phyloP scores from a whole-genome alignment of 2,329 filamentous ascomycete species.

The Dryadomyces quercivorus region DNA sequence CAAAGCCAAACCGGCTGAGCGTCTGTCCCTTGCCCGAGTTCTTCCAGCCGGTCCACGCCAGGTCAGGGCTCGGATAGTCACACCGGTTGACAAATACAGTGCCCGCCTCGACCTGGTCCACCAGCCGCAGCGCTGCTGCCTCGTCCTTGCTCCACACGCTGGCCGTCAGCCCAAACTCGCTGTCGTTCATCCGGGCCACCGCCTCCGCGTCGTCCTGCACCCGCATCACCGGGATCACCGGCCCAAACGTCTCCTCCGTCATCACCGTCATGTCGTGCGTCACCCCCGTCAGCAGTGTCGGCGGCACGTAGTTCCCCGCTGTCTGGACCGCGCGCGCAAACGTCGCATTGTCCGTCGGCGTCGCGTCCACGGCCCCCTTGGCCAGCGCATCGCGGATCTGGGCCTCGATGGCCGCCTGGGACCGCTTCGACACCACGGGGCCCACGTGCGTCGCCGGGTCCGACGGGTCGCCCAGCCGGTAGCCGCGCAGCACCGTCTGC shows the following conservation, averaged over 20 bases:
- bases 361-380: slow-evolving; percentile 74
- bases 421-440: slow-evolving; percentile 73
- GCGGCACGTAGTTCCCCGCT: slow-evolving; percentile 82
- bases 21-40: slow-evolving; percentile 89
- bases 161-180: slow-evolving; percentile 87
- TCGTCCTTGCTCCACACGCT: slow-evolving; percentile 94
- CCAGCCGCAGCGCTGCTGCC: slow-evolving; percentile 59
- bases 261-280: slow-evolving; percentile 79
- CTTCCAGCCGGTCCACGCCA: slow-evolving; percentile 98
- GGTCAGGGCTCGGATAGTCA: slow-evolving; percentile 81
- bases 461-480: slow-evolving; percentile 80
- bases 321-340: slow-evolving; percentile 60
- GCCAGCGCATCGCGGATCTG: slow-evolving; percentile 74
- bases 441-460: slow-evolving; percentile 71
- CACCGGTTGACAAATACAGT: slow-evolving; percentile 94
- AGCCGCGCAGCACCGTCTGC: slow-evolving; percentile 67
- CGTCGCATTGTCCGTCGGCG: slow-evolving; percentile 60
- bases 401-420: slow-evolving; percentile 61
- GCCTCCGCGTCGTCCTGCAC: slow-evolving; percentile 74
- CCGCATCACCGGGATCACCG: slow-evolving; percentile 81
- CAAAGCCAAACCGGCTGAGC: slow-evolving; percentile 79
- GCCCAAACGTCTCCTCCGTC: slow-evolving; percentile 91
- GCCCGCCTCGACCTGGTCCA: slow-evolving; percentile 75
- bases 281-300: slow-evolving; percentile 68
- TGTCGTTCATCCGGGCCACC: slow-evolving; percentile 81